Evolutionary conservation across 495 filamentous ascomycete genomes (phyloP).

Genomic region (Thozetella sp.): DNA sequence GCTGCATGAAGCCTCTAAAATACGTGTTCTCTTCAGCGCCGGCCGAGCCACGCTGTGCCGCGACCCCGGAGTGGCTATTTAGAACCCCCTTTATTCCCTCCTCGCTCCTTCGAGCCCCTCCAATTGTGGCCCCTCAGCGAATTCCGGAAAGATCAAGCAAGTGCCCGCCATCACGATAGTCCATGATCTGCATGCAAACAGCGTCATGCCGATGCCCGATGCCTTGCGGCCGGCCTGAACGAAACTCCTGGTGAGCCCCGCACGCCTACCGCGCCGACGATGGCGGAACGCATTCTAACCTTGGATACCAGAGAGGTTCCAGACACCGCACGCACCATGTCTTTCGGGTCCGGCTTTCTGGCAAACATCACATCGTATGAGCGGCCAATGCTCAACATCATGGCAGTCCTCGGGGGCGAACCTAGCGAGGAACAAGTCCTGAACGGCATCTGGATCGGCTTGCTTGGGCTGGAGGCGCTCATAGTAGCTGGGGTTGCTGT

Average conservation of each 20-base stretch:
- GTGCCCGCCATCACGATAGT: too few species aligned
- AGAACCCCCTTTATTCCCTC: too few species aligned
- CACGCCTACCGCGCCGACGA: background rate
- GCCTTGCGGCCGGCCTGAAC: background rate
- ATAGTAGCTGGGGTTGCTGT: slow-evolving; percentile 36
- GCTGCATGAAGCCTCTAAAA: too few species aligned
- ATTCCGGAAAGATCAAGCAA: too few species aligned
- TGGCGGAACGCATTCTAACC: background rate
- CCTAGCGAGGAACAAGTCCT: slow-evolving; percentile 32
- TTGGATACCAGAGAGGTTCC: background rate
- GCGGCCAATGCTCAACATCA: slow-evolving; percentile 17
- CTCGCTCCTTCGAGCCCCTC: too few species aligned
- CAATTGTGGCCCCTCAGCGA: too few species aligned
- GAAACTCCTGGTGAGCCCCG: background rate
- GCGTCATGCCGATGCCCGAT: background rate
- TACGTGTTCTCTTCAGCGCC: too few species aligned
- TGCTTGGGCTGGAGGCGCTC: slow-evolving; percentile 39
- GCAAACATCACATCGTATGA: slow-evolving; percentile 5
- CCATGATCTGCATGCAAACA: too few species aligned
- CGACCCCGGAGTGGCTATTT: too few species aligned
- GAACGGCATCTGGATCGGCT: slow-evolving; percentile 47
- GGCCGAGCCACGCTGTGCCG: too few species aligned
- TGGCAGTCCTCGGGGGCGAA: slow-evolving; percentile 25
- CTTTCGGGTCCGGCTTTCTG: background rate
- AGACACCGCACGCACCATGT: background rate